These are phyloP conservation scores for Eimeria tenella DNA, from an alignment of 169 alveolate genomes.

Conservation along the genomic window DNA sequence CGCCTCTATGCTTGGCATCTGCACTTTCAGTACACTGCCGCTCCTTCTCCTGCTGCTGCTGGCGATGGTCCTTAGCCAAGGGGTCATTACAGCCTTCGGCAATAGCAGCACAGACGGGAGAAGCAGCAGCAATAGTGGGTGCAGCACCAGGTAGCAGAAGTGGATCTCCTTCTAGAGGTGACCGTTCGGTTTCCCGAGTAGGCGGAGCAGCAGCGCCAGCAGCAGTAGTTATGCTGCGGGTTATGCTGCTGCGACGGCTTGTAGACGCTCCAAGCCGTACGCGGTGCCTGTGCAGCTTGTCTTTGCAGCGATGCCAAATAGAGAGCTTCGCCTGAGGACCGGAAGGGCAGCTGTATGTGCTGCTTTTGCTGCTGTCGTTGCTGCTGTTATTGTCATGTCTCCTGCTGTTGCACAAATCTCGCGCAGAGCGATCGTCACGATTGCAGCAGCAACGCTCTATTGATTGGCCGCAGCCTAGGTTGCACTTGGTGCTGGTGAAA, in stretches of 20 bases:
- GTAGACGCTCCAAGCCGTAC: neutral
- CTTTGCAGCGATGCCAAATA: conserved; percentile 63
- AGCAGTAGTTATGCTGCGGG: neutral
- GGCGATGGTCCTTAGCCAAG: neutral
- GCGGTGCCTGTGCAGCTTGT: conserved; percentile 60
- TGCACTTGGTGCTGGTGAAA: conserved; percentile 34
- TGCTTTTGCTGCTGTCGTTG: conserved; percentile 38
- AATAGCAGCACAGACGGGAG: neutral
- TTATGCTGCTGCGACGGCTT: neutral
- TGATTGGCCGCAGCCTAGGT: neutral
- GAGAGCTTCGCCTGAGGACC: neutral
- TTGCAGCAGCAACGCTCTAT: neutral
- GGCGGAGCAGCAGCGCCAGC: neutral
- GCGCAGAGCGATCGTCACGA: neutral
- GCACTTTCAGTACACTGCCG: neutral
- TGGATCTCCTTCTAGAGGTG: conserved; percentile 38
- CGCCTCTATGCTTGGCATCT: neutral
- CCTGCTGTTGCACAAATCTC: neutral
- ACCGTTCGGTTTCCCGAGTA: neutral
- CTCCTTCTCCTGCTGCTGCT: neutral
- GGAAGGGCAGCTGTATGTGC: neutral
- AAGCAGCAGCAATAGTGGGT: conserved; percentile 28
- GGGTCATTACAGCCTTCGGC: neutral
- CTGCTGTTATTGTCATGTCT: neutral
- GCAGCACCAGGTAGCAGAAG: conserved; percentile 15